These are phyloP conservation scores for Calonectria montana DNA, from an alignment of 2,329 filamentous ascomycete species.

Conservation along the genomic window DNA sequence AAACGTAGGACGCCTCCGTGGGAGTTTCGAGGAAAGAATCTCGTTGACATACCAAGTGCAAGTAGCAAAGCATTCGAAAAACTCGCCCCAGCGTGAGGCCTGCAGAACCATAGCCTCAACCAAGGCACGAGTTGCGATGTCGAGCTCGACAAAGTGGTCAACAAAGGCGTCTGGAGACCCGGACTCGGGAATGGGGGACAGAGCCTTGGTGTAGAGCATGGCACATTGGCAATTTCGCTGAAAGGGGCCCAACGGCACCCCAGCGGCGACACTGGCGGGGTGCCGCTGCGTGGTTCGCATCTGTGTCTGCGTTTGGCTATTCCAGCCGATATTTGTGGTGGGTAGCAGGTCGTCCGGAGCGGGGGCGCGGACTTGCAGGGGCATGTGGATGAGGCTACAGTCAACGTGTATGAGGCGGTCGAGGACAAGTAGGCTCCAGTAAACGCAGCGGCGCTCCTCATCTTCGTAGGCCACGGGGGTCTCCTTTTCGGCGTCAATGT, in stretches of 20 bases:
- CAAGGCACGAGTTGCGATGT: slow-evolving; percentile 45
- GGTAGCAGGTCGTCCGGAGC: slow-evolving; percentile 50
- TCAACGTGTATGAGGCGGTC: slow-evolving; percentile 53
- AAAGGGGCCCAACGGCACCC: slow-evolving; percentile 48
- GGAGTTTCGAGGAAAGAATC: neutral
- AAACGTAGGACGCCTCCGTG: neutral
- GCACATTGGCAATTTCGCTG: slow-evolving; percentile 51
- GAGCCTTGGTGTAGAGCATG: slow-evolving; percentile 48
- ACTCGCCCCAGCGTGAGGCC: slow-evolving; percentile 48
- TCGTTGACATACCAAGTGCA: slow-evolving; percentile 46
- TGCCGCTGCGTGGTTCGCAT: slow-evolving; percentile 41
- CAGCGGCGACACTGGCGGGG: slow-evolving; percentile 42
- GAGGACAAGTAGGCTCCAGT: slow-evolving; percentile 58
- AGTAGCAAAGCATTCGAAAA: slow-evolving; percentile 49
- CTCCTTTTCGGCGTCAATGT: slow-evolving; percentile 46
- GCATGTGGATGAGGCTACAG: slow-evolving; percentile 45
- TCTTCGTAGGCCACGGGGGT: slow-evolving; percentile 45
- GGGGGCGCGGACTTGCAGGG: slow-evolving; percentile 50
- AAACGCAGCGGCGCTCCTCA: slow-evolving; percentile 54
- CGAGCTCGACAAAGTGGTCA: slow-evolving; percentile 46
- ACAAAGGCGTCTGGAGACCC: slow-evolving; percentile 35
- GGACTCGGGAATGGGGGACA: slow-evolving; percentile 35
- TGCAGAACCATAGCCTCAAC: slow-evolving; percentile 50
- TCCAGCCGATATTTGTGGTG: slow-evolving; percentile 49
- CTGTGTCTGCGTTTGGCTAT: slow-evolving; percentile 36